Percentiles rank a stretch among this genome's conserved stretches.
These are phyloP conservation scores for Beauveria varroae DNA, from an alignment of 2,329 filamentous ascomycete genomes.

Conservation along the genomic window DNA sequence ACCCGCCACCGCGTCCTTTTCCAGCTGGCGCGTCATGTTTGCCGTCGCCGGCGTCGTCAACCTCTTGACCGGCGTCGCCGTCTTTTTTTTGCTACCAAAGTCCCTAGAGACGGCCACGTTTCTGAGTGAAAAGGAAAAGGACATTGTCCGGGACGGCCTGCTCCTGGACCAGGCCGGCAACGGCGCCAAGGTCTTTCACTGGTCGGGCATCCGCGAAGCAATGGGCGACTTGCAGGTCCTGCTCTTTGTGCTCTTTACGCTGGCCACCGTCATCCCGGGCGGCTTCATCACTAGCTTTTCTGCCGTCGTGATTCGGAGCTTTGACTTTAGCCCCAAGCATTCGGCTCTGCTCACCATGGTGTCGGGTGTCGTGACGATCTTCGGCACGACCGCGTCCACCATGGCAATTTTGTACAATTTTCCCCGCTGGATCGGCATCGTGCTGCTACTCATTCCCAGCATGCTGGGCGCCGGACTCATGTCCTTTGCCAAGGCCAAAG, in stretches of 20 bases:
- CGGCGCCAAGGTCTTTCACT: slow-evolving; percentile 33
- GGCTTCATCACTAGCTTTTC: slow-evolving; percentile 27
- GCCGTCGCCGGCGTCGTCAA: slow-evolving; percentile 40
- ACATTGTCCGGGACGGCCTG: slow-evolving; percentile 52
- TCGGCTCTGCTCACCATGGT: slow-evolving; percentile 41
- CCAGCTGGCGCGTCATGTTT: slow-evolving; percentile 46
- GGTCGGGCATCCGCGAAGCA: slow-evolving; percentile 32
- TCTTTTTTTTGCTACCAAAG: slow-evolving; percentile 34
- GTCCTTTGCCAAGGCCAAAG: slow-evolving; percentile 18
- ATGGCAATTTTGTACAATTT: slow-evolving; percentile 20
- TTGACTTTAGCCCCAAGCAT: slow-evolving; percentile 24
- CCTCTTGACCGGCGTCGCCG: slow-evolving; percentile 34
- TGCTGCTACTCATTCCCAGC: slow-evolving; percentile 18
- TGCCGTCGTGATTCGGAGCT: slow-evolving; percentile 26
- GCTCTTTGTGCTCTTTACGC: slow-evolving; percentile 25
- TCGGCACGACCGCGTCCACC: slow-evolving; percentile 17
- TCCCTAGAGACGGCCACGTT: slow-evolving; percentile 15
- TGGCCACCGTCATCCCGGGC: slow-evolving; percentile 20
- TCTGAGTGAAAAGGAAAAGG: slow-evolving; percentile 17
- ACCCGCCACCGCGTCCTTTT: slow-evolving; percentile 16
- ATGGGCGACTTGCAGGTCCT: slow-evolving; percentile 33
- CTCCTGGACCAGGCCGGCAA: slow-evolving; percentile 36
- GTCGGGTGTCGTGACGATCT: slow-evolving; percentile 15
- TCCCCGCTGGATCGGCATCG: slow-evolving; percentile 22
- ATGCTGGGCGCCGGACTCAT: slow-evolving; percentile 20